These are phyloP conservation scores for Alternaria brassicae DNA, from an alignment of 2,329 filamentous ascomycete genomes.

Conservation along the genomic window DNA sequence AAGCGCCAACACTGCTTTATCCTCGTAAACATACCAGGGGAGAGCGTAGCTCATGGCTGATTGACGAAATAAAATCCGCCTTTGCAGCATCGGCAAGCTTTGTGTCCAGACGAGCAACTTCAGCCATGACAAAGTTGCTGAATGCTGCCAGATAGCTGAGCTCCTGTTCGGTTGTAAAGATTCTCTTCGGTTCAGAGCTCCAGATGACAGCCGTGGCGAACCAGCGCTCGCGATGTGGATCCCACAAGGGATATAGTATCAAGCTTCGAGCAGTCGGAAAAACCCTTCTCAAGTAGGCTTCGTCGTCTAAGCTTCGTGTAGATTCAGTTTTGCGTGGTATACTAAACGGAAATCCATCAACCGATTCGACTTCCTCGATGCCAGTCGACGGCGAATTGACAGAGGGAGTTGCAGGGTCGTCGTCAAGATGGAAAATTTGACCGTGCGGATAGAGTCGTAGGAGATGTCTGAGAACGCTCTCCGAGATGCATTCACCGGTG, in stretches of 20 bases:
- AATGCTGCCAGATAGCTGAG: constrained; percentile 50
- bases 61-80: constrained; percentile 65
- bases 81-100: constrained; percentile 56
- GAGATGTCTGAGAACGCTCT: constrained; percentile 44
- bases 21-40: constrained; percentile 51
- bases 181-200: constrained; percentile 47
- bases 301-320: constrained; percentile 42
- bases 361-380: constrained; percentile 23
- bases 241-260: constrained; percentile 51
- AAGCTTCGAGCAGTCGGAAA: constrained; percentile 50
- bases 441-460: constrained; percentile 46
- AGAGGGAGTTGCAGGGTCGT: constrained; percentile 24
- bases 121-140: constrained; percentile 50
- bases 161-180: constrained; percentile 49
- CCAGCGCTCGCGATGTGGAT: constrained; percentile 49
- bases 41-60: constrained; percentile 68
- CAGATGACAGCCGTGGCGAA: constrained; percentile 50
- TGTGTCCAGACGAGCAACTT: constrained; percentile 49
- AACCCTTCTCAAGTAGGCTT: constrained; percentile 39
- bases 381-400: constrained; percentile 28
- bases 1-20: neutral
- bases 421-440: constrained; percentile 50
- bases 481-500: constrained; percentile 36
- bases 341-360: constrained; percentile 33
- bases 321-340: constrained; percentile 40